Evolutionary conservation across 2,329 filamentous ascomycete species (phyloP).

Genomic region (Pyricularia pennisetigena): DNA sequence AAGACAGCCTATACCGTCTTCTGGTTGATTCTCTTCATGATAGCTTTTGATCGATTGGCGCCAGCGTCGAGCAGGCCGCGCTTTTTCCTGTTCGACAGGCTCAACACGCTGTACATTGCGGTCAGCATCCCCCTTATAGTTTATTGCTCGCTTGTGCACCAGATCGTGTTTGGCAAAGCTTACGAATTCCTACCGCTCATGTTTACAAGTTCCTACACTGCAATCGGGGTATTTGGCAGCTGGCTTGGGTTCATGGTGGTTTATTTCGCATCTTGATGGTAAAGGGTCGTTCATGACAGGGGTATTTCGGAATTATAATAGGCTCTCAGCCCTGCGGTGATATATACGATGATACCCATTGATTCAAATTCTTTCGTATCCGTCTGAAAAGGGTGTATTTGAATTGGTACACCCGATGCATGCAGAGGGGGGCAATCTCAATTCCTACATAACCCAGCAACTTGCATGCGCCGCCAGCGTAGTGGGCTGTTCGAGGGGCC

Average conservation of each 20-base stretch:
- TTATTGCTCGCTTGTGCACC: conserved; percentile 81
- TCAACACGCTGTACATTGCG: conserved; percentile 81
- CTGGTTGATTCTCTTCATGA: conserved; percentile 80
- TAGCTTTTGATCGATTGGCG: conserved; percentile 78
- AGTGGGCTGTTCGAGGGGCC: not conserved
- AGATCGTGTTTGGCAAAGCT: conserved; percentile 68
- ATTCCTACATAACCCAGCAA: not conserved
- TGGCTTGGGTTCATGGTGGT: conserved; percentile 93
- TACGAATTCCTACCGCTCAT: conserved; percentile 92
- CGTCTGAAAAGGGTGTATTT: not conserved
- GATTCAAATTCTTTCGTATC: not conserved
- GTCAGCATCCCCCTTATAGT: conserved; percentile 80
- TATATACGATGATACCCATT: not conserved
- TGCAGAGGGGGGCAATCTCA: not conserved
- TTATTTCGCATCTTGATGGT: conserved; percentile 55
- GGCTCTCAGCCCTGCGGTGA: not conserved
- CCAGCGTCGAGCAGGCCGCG: conserved; percentile 72
- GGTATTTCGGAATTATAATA: not conserved
- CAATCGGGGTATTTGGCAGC: conserved; percentile 88
- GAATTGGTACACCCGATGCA: no score
- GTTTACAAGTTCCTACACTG: conserved; percentile 93
- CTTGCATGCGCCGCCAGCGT: not conserved
- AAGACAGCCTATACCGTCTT: conserved; percentile 89
- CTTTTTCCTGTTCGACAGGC: conserved; percentile 84
- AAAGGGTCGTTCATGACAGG: not conserved